Evolutionary conservation across 208 protist species (phyloP), one percentile per base, ranked within the genome.

Genomic region (Leishmania lainsoni): DNA sequence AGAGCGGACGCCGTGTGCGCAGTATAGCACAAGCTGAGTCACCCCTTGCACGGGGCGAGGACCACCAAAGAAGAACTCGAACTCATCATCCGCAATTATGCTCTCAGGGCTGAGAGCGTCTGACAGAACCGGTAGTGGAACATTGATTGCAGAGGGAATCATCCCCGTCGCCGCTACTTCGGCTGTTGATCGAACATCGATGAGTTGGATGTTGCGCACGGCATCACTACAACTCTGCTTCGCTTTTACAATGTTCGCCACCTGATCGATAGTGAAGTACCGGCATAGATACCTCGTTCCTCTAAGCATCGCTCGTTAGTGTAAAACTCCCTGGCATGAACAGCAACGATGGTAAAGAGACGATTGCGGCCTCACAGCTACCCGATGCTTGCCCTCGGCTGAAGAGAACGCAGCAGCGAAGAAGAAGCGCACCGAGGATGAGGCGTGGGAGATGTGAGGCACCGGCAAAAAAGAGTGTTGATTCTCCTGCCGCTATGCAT

Each of bases 111-210:
- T 75, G 22, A 96, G 80, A 17, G 84, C 87, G 9, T 88, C 88
- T 6, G 71, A 52, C 10, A 96, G 77, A 45, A 94, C 82, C 16
- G 89, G 87, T 14, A 96, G 78, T 3, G 93, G 93, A 45, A 96
- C 87, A 83, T 92, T 90, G 6, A 96, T 78, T 4, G 93, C 93
- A 0, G 86, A 86, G 71, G 93, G 91, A 74, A 96, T 96, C 51
- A 92, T 77, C 51, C 93, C 93, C 20, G 84, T 91, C 20, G 83
- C 61, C 42, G 88, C 88, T 14, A 96, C 93, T 74, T 96, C 93
- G 9, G 83, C 85, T 1, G 91, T 94, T 49, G 93, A 94, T n/a
- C 93, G 83, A 29, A 96, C 93, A 73, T 96, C 93, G 32, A 96
- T 79, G 20, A 96, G 58, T 66, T 91, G 76, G 1, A 87, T 85